Conservation (phyloP, 2,329 filamentous ascomycete genomes). For the Xylariaceae sp. region DNA sequence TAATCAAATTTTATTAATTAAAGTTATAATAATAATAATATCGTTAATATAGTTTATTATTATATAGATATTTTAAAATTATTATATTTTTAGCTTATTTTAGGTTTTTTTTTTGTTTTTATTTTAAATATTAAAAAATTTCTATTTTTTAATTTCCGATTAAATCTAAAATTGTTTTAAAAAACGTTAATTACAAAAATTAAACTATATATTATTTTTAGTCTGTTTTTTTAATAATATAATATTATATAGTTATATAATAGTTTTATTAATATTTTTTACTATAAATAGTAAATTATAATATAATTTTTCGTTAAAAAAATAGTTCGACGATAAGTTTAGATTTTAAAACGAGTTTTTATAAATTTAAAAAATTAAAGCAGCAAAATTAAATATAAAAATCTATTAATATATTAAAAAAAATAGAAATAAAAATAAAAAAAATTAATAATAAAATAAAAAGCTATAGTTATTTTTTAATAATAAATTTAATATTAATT, state of each 20-base stretch:
- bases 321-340: neutral
- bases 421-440: neutral
- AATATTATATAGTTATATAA: neutral
- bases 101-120: no score
- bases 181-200: no score
- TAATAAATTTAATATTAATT: no score
- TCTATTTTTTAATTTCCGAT: no score
- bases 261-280: neutral
- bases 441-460: neutral
- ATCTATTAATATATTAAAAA: neutral
- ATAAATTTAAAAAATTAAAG: neutral
- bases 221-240: no score
- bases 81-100: no score
- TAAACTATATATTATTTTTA: no score
- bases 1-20: neutral
- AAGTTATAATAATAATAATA: neutral
- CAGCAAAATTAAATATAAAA: neutral
- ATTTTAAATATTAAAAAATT: no score
- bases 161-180: no score
- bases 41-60: no score
- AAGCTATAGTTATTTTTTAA: no score
- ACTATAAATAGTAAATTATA: neutral
- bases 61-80: no score
- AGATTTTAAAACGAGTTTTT: neutral
- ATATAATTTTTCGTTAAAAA: neutral